Percentiles rank a stretch among this genome's conserved stretches.
Evolutionary conservation across 2,329 filamentous ascomycete genomes (phyloP).

Genomic region (Arthrobotrys entomopaga): DNA sequence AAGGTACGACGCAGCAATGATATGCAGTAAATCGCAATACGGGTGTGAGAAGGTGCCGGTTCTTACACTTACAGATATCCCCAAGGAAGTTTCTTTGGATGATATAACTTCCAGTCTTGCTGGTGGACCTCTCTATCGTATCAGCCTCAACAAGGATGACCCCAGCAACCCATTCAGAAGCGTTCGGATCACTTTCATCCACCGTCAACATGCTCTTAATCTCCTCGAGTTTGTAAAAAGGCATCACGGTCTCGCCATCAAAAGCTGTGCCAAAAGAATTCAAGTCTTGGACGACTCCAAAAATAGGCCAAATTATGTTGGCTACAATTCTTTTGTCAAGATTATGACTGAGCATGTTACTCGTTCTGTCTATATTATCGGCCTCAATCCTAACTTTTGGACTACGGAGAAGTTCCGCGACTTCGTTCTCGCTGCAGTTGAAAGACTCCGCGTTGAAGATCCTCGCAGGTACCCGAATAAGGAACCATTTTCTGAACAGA

Average conservation of each 20-base stretch:
- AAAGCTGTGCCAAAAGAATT: constrained; percentile 19
- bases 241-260: constrained; percentile 33
- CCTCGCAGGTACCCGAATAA: constrained; percentile 20
- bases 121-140: constrained; percentile 44
- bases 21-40: constrained; percentile 26
- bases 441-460: constrained; percentile 30
- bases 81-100: constrained; percentile 12
- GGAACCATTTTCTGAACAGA: constrained; percentile 8
- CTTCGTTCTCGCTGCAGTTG: constrained; percentile 27
- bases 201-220: constrained; percentile 27
- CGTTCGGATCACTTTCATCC: constrained; percentile 36
- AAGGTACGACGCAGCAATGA: neutral
- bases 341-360: constrained; percentile 45
- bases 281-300: constrained; percentile 20
- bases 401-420: constrained; percentile 21
- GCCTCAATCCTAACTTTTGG: constrained; percentile 31
- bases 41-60: constrained; percentile 21
- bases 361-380: constrained; percentile 24
- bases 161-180: constrained; percentile 4
- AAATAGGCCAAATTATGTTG: constrained; percentile 11
- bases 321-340: constrained; percentile 38
- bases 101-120: constrained; percentile 17
- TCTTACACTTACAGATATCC: constrained; percentile 23
- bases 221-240: constrained; percentile 20
- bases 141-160: neutral